These are phyloP conservation scores for Prunus dulcis DNA, from an alignment of 306 rosid species.

Conservation along the genomic window DNA sequence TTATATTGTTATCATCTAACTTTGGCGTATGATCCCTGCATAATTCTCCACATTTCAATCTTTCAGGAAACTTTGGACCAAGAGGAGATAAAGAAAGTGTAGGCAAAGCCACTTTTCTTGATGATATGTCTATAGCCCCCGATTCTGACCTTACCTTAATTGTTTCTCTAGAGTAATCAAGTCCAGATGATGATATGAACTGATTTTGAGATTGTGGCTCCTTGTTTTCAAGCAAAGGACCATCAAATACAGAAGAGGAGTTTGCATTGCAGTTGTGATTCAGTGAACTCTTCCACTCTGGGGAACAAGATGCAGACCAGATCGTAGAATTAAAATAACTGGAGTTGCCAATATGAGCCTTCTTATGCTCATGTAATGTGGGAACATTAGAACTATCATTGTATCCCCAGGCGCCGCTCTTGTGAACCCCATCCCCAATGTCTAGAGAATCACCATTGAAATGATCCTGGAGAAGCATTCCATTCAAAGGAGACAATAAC, in stretches of 20 bases:
- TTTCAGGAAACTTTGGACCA: conserved; percentile 48
- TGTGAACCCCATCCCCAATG: conserved; percentile 32
- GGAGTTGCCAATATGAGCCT: conserved; percentile 42
- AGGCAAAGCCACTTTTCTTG: conserved; percentile 31
- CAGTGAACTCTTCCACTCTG: conserved; percentile 31
- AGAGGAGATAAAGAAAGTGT: conserved; percentile 67
- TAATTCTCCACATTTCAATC: conserved; percentile 26
- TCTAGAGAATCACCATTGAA: conserved; percentile 38
- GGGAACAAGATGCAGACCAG: conserved; percentile 49
- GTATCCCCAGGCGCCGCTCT: conserved; percentile 20
- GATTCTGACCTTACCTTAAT: conserved; percentile 27
- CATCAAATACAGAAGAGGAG: conserved; percentile 29
- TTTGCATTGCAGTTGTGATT: conserved; percentile 22
- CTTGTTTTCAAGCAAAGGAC: conserved; percentile 27
- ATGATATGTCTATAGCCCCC: conserved; percentile 36
- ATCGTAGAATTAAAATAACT: conserved; percentile 22
- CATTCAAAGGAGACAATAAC: conserved; percentile 58
- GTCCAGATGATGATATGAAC: conserved; percentile 28
- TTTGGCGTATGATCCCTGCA: conserved; percentile 19
- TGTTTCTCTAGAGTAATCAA: conserved; percentile 26
- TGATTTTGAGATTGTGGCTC: conserved; percentile 26
- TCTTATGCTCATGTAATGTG: conserved; percentile 40
- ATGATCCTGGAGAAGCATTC: conserved; percentile 42
- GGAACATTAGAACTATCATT: conserved; percentile 26
- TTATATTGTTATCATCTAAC: conserved; percentile 33